These are phyloP conservation scores for Baorangia bicolor DNA, from an alignment of 768 basidiomycete species.

Conservation along the genomic window DNA sequence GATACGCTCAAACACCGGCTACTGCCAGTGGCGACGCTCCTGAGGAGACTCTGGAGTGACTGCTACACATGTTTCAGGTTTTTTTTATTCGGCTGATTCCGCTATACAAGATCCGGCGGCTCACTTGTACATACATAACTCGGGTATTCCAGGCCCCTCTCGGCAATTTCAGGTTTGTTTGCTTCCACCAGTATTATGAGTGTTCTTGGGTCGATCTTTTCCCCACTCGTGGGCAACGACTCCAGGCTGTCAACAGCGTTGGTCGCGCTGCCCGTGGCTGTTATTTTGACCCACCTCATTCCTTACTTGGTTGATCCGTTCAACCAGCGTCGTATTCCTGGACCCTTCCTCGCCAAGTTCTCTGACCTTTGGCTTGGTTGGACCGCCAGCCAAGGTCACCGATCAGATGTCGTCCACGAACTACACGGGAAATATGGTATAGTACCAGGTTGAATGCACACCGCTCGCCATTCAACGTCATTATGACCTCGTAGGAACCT, in stretches of 20 bases:
- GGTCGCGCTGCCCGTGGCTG: slow-evolving; percentile 13
- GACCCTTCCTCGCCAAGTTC: slow-evolving; percentile 69
- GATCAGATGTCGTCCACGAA: slow-evolving; percentile 71
- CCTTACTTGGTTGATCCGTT: slow-evolving; percentile 59
- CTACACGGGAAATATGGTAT: slow-evolving; percentile 74
- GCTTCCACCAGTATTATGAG: slow-evolving; percentile 17
- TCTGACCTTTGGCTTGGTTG: slow-evolving; percentile 73
- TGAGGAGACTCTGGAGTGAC: too few species aligned
- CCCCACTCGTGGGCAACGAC: background rate
- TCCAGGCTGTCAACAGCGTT: slow-evolving; percentile 7
- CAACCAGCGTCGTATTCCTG: slow-evolving; percentile 61
- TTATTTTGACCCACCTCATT: slow-evolving; percentile 35
- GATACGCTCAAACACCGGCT: too few species aligned
- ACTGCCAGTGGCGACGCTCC: too few species aligned
- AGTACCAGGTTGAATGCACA: slow-evolving; percentile 7
- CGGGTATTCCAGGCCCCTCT: background rate
- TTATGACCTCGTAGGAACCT: slow-evolving; percentile 43
- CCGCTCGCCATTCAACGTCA: background rate
- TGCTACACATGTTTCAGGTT: too few species aligned
- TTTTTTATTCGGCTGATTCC: too few species aligned
- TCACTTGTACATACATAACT: background rate
- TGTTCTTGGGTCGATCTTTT: slow-evolving; percentile 11
- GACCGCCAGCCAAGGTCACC: slow-evolving; percentile 63
- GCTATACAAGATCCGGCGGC: slow-evolving; percentile 13
- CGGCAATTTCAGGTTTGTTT: background rate